Percentiles rank a stretch among this genome's conserved stretches.
These are phyloP conservation scores for Chamaecrista fasciculata DNA, from an alignment of 306 rosid species.

Conservation along the genomic window DNA sequence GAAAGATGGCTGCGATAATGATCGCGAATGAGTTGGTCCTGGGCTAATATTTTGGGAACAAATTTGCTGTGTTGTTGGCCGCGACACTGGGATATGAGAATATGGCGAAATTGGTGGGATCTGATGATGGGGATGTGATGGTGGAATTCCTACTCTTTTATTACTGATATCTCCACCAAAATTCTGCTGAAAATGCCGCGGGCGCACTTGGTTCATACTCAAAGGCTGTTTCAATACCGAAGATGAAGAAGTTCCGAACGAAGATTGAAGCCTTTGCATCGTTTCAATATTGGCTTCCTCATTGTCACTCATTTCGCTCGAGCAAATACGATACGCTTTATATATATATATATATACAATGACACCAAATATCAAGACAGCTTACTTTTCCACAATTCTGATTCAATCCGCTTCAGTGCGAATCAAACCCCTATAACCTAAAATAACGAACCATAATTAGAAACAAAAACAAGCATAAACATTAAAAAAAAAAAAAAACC, in stretches of 20 bases:
- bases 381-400: not conserved
- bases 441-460: not conserved
- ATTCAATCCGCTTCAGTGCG: no score
- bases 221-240: constrained; percentile 52
- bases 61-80: constrained; percentile 48
- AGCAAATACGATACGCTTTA: not conserved
- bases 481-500: not conserved
- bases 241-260: constrained; percentile 63
- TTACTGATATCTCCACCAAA: constrained; percentile 43
- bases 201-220: constrained; percentile 67
- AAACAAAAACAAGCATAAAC: not conserved
- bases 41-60: constrained; percentile 43
- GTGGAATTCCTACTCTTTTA: constrained; percentile 79
- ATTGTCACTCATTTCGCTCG: constrained; percentile 60
- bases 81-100: constrained; percentile 84
- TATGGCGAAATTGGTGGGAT: constrained; percentile 87
- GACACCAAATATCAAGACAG: no score
- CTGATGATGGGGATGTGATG: constrained; percentile 87
- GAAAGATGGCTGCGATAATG: constrained; percentile 74
- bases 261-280: constrained; percentile 72
- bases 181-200: constrained; percentile 52
- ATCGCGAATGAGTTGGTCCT: constrained; percentile 75
- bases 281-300: constrained; percentile 59
- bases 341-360: no score
- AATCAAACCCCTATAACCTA: constrained; percentile 10